phyloP scores from a whole-genome alignment of 352 stramenopile genomes.

The Pythium aristosporum region DNA sequence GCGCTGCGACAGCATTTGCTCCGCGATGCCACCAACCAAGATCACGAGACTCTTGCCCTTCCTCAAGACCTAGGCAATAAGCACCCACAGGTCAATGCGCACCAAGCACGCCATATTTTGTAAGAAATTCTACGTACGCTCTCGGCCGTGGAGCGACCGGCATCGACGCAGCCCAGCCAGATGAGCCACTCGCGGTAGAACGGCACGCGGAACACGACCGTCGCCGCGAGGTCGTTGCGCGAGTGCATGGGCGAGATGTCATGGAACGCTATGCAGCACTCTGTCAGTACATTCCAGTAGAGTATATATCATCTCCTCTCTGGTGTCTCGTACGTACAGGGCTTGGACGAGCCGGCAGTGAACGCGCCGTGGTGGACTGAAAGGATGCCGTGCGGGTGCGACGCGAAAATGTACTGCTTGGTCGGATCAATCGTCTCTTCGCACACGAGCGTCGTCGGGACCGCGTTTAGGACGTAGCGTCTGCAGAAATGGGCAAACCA shows the following conservation, averaged over 20 bases:
- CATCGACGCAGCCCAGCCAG: slow-evolving; percentile 80
- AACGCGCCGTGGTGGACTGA: slow-evolving; percentile 71
- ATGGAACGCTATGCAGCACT: slow-evolving; percentile 50
- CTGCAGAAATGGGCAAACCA: slow-evolving; percentile 25
- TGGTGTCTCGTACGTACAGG: slow-evolving; percentile 21
- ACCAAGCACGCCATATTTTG: not conserved
- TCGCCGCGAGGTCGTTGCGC: slow-evolving; percentile 66
- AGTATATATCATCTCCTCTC: not conserved
- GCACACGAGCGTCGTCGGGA: slow-evolving; percentile 67
- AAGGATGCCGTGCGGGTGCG: slow-evolving; percentile 73
- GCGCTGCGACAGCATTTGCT: slow-evolving; percentile 80
- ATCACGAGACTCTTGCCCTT: slow-evolving; percentile 81
- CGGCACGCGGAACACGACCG: slow-evolving; percentile 73
- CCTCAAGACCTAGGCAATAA: slow-evolving; percentile 28
- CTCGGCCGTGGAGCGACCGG: slow-evolving; percentile 59
- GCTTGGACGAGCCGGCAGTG: slow-evolving; percentile 53
- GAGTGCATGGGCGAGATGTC: slow-evolving; percentile 63
- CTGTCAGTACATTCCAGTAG: not conserved
- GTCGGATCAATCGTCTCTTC: slow-evolving; percentile 55
- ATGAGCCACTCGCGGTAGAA: slow-evolving; percentile 79
- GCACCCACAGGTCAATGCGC: not conserved
- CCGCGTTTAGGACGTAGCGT: slow-evolving; percentile 28
- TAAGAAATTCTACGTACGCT: slow-evolving; percentile 5
- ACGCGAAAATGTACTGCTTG: slow-evolving; percentile 80
- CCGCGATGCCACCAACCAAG: slow-evolving; percentile 72